Base-by-base conservation (phyloP, 2,329 filamentous ascomycete genomes). In the Dactylellina sp. region DNA sequence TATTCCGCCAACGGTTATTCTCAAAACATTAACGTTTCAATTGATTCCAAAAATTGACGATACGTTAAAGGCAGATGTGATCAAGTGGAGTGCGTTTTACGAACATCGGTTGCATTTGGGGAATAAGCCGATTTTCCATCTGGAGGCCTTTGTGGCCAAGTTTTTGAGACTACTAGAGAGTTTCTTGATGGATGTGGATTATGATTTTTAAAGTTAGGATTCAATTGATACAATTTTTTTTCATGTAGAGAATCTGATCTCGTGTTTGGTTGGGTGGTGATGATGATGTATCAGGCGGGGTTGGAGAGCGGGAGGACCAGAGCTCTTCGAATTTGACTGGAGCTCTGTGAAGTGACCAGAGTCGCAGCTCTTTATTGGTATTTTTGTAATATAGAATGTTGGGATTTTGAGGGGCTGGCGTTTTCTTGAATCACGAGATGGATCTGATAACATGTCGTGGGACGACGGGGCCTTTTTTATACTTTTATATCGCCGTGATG, bases 121-220 rank as follows among this genome's bases (percentile, higher is more conserved):
- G 57, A 93, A 87, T 71, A 99, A 99, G 85, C 91, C 96, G 70
- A 98, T 99, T 76, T 99, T 99, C 82, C 96, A 99, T 80, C 84
- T 99, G 2, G 96, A 99, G 82, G 95, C 95, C 2, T 99, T 99
- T 82, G 95, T 99, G 70, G 94, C 94, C 68, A 98, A 97, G 83
- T 97, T 98, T 81, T 98, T 99, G 94, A 88, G 94, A 78, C 88
- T 98, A 77, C 87, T 94, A 76, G 95, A 99, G 84, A 94, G 93
- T 39, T 72, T 22, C 47, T 35, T 72, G 35, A 72, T 72, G 68
- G 68, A 72, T 65, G 55, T 72, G 60, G 68, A 72, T 65, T 72
- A 65, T 35, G 60, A 65, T 46, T 72, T 72, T 49, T 72, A 56
- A 20, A 5, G 3, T 7, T 7, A 22, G n/a, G 18, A 9, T n/a